These are phyloP conservation scores for Meira nashicola DNA, from an alignment of 1,284 basidiomycete genomes.

Conservation along the genomic window DNA sequence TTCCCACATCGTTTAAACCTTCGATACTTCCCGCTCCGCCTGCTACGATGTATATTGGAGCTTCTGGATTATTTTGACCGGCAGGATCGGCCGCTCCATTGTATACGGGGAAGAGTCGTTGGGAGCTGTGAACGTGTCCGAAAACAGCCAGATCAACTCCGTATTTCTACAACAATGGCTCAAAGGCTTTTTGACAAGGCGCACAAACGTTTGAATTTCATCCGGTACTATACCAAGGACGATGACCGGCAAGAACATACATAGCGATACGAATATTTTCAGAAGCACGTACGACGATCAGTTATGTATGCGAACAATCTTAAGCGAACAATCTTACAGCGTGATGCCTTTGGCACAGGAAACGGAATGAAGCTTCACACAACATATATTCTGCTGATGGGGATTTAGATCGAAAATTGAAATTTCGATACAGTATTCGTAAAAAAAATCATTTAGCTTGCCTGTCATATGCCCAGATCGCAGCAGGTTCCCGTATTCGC, in stretches of 20 bases:
- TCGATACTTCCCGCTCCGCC: constrained; percentile 53
- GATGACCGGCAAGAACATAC: constrained; percentile 50
- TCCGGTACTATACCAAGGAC: constrained; percentile 11
- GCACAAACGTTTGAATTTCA: constrained; percentile 31
- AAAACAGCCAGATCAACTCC: constrained; percentile 49
- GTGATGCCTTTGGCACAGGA: too few relatives aligned
- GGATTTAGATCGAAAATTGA: too few relatives aligned
- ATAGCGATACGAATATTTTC: too few relatives aligned
- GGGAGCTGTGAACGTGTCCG: constrained; percentile 54
- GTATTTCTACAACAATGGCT: constrained; percentile 48
- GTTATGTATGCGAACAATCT: too few relatives aligned
- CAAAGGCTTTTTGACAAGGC: constrained; percentile 52
- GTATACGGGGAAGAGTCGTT: constrained; percentile 48
- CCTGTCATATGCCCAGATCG: too few relatives aligned
- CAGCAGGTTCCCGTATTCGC: too few relatives aligned
- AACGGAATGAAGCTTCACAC: too few relatives aligned
- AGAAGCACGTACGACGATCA: too few relatives aligned
- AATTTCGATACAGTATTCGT: too few relatives aligned
- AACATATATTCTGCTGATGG: too few relatives aligned
- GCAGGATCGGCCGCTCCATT: constrained; percentile 34
- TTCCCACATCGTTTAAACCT: constrained; percentile 11
- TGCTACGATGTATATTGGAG: constrained; percentile 44
- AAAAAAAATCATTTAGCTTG: too few relatives aligned
- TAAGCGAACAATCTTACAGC: too few relatives aligned
- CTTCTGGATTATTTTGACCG: constrained; percentile 45